Evolutionary conservation across 352 stramenopile genomes (phyloP), one percentile per base, ranked within the genome.

Genomic region (Phytophthora litchii): DNA sequence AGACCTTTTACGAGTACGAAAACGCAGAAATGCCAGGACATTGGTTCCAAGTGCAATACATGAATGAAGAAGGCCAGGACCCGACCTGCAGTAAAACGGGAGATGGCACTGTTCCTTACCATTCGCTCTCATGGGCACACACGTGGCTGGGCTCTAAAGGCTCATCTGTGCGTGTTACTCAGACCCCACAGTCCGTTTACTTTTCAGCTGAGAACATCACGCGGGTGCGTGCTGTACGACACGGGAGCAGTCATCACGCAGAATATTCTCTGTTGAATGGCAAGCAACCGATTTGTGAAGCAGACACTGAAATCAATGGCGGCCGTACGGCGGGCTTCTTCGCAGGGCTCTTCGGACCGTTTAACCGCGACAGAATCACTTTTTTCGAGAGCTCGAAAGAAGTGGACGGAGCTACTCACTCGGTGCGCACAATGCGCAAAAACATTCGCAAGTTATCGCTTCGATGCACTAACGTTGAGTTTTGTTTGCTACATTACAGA

Each of bases 71-170:
- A 46, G 75, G 70, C 1, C 50, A 70, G 8, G 63, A 70, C 25
- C 60, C 72, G 25, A 75, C 80, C 10, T 94, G 84, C 67, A 72
- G 67, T 52, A 91, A 90, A 56, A 92, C 81, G 3, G 82, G 84
- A 12, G 84, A 94, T 40, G 80, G 68, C 52, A 94, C 84, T 4
- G 82, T 91, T 17, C 64, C 78, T 11, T 94, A 94, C 44, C 82
- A 94, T 67, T 94, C 84, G 21, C 66, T 94, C 11, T 89, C 84
- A 7, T 92, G 73, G 74, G 80, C 80, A 0, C 84, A 94, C 61
- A 87, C 80, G 12, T 94, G 84, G 84, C 71, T 94, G 6, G 82
- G 80, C 8, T 54, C 67, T 3, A 56, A 63, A 13, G 73, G 70
- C 0, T 68, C 66, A 11, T 56, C 62, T 3, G 80, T 92, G 6